Percentiles rank a stretch among this genome's conserved stretches.
phyloP scores from a whole-genome alignment of 2,329 filamentous ascomycete genomes.

The Ophiostoma populinum region DNA sequence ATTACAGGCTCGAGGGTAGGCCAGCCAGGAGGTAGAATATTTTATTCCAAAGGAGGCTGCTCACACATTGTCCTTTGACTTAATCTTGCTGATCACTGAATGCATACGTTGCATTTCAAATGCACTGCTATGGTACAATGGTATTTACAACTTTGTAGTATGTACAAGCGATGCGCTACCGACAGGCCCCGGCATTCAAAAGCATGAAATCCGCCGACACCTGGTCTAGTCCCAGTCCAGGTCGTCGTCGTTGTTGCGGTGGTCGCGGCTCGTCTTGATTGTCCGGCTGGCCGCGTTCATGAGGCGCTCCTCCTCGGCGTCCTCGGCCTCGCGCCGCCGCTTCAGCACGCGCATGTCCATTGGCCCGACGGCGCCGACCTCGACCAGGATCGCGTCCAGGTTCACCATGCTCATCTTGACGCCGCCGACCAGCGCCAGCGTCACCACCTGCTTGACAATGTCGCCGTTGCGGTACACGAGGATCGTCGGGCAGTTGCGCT shows the following conservation, averaged over 20 bases:
- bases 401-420: conserved; percentile 52
- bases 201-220: too few species aligned
- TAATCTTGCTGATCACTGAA: too few species aligned
- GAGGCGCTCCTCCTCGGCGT: conserved; percentile 40
- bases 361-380: conserved; percentile 61
- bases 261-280: conserved; percentile 12
- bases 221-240: conserved; percentile 18
- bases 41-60: too few species aligned
- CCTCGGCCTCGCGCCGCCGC: conserved; percentile 39
- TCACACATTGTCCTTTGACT: too few species aligned
- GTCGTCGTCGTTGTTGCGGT: conserved; percentile 13
- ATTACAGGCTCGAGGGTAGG: too few species aligned
- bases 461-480: conserved; percentile 84
- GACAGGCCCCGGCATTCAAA: neutral
- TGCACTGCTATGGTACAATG: neutral
- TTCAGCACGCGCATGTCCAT: conserved; percentile 63
- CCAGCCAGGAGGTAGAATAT: too few species aligned
- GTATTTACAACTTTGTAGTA: neutral
- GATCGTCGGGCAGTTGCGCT: conserved; percentile 86
- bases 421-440: conserved; percentile 62
- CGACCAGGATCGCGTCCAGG: conserved; percentile 65
- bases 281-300: conserved; percentile 26
- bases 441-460: conserved; percentile 85
- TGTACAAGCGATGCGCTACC: neutral
- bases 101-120: too few species aligned